Conservation (phyloP, 805 yeast species). For the Wickerhamomyces strasburgensis region DNA sequence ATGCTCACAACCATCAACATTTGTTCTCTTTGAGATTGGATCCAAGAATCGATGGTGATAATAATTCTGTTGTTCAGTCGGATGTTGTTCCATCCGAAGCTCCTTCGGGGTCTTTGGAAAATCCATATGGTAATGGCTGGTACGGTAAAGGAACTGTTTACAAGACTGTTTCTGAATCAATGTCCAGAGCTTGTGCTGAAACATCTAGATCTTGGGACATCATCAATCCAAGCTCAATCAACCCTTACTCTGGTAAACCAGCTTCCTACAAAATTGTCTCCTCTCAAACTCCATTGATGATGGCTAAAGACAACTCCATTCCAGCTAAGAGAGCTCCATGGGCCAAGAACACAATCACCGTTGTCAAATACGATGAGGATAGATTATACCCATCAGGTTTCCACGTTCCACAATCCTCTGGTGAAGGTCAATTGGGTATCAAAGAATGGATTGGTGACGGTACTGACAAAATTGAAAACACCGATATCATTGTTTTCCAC, state of each 20-base stretch:
- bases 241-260: constrained; percentile 70
- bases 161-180: constrained; percentile 63
- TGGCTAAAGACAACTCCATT: constrained; percentile 69
- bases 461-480: constrained; percentile 50
- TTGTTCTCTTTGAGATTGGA: constrained; percentile 72
- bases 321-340: constrained; percentile 81
- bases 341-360: constrained; percentile 64
- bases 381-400: constrained; percentile 79
- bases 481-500: constrained; percentile 73
- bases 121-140: constrained; percentile 77
- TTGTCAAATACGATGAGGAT: constrained; percentile 68
- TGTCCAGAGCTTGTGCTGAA: constrained; percentile 53
- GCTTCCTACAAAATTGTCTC: constrained; percentile 75
- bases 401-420: constrained; percentile 69
- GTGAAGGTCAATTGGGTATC: constrained; percentile 63
- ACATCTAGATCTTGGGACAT: constrained; percentile 75
- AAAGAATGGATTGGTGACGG: constrained; percentile 67
- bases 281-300: constrained; percentile 64
- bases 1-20: constrained; percentile 87
- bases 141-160: constrained; percentile 58
- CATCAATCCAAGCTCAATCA: constrained; percentile 63
- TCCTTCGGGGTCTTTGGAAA: constrained; percentile 62
- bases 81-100: constrained; percentile 59
- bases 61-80: constrained; percentile 63
- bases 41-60: constrained; percentile 78